Base-by-base conservation (phyloP, 179 eudicot genomes). In the Nepenthes alata region DNA sequence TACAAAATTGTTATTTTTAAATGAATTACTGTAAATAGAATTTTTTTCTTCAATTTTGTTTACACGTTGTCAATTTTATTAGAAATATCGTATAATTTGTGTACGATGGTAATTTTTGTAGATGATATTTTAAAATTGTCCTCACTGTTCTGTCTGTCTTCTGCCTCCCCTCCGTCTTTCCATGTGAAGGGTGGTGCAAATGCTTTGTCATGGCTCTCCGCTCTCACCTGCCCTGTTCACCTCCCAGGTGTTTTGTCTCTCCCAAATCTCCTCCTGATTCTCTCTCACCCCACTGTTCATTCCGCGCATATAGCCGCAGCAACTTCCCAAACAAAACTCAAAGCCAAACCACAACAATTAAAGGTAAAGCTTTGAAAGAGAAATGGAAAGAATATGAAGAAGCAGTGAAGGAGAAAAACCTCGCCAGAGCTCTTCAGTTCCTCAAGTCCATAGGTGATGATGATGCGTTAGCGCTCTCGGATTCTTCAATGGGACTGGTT, bases 351-450 rank as follows among this genome's bases (percentile, higher is more conserved):
- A 51, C 53, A 60, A 63, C 8, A 41, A 7, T 41, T 71, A 48
- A 68, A 78, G 96, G 25, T 25, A 25, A 25, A 56, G 96, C 91
- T 47, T 47, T 84, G 1, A 77, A 67, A 65, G 88, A 81, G 67
- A 25, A 25, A 25, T 91, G 96, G 96, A 70, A 79, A 47, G 96
- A 91, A 49, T 91, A 86, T 66, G 98, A 89, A 49, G 76, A 81
- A 61, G 96, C 98, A 1, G 89, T 91, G 15, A 91, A 80, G 80
- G 79, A 79, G 10, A 91, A 89, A 66, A 93, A 91, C 80, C 95
- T 91, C 37, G 84, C 79, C 6, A 76, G 74, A 68, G 98, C 98
- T 57, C 83, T 91, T 10, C 69, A 78, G 11, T 83, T 86, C 68
- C 67, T 91, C 44, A 81, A 75, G 61, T 72, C 79, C 12, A 36